phyloP scores from a whole-genome alignment of 1,284 basidiomycete genomes.

The Rhodotorula sp. region DNA sequence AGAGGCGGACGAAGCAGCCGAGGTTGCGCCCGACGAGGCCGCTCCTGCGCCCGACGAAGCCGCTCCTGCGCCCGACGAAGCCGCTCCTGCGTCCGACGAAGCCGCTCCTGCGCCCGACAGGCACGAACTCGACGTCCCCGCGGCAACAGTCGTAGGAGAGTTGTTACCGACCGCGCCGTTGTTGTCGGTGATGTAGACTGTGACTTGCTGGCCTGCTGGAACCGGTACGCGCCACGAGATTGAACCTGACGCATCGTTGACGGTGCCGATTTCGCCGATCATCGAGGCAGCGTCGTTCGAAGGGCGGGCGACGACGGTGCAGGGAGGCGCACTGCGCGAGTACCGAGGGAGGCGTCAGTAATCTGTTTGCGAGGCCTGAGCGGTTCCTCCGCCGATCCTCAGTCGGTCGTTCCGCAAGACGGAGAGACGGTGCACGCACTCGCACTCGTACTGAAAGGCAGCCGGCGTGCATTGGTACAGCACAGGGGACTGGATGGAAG shows the following conservation, averaged over 20 bases:
- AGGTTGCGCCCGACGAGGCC: neutral
- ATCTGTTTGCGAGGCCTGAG: neutral
- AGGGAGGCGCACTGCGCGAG: conserved; percentile 1
- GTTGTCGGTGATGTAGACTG: conserved; percentile 11
- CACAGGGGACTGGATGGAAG: neutral
- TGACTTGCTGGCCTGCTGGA: neutral
- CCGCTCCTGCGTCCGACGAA: neutral
- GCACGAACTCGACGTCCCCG: conserved; percentile 13
- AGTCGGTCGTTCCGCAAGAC: neutral
- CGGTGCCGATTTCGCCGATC: conserved; percentile 1
- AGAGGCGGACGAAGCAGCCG: neutral
- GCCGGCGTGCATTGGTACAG: conserved; percentile 14
- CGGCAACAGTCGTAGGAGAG: conserved; percentile 15
- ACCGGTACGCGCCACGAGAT: neutral
- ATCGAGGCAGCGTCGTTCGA: neutral
- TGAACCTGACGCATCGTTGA: neutral
- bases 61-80: neutral
- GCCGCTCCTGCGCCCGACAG: neutral
- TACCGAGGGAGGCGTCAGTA: too few relatives aligned
- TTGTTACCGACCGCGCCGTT: conserved; percentile 3
- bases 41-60: too few relatives aligned
- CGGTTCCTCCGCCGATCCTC: neutral
- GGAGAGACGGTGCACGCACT: neutral
- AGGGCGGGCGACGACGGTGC: conserved; percentile 3
- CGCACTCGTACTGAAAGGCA: conserved; percentile 8